Conservation (phyloP, 1,284 basidiomycete species). For the Cryptococcus hybrid region DNA sequence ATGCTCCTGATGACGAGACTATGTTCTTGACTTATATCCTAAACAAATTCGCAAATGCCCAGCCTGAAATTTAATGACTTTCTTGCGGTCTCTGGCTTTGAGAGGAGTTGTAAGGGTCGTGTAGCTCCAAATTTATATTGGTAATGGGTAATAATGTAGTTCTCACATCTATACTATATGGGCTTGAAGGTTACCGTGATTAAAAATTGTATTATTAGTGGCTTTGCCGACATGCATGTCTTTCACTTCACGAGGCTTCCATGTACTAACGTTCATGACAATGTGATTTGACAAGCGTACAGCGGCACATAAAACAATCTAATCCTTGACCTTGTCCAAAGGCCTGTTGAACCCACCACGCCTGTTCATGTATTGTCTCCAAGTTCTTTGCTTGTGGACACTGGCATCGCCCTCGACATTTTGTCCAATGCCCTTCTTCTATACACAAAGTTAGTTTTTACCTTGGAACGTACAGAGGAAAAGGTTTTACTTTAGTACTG, state of each 20-base stretch:
- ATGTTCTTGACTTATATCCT: slow-evolving; percentile 40
- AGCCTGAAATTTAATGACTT: slow-evolving; percentile 32
- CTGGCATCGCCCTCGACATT: slow-evolving; percentile 59
- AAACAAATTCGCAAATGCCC: slow-evolving; percentile 45
- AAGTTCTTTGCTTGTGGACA: slow-evolving; percentile 86
- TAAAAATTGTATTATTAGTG: background rate
- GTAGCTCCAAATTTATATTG: too few species aligned
- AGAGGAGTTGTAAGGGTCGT: too few species aligned
- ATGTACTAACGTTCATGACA: too few species aligned
- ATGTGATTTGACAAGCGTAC: too few species aligned
- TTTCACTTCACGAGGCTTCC: too few species aligned
- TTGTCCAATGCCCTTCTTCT: slow-evolving; percentile 70
- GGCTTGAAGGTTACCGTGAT: too few species aligned
- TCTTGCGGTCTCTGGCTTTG: too few species aligned
- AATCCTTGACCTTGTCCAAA: slow-evolving; percentile 64
- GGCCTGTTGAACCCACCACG: slow-evolving; percentile 93
- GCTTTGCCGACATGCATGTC: background rate
- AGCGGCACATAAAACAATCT: background rate
- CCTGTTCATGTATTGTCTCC: slow-evolving; percentile 73
- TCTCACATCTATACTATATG: too few species aligned
- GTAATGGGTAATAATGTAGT: too few species aligned
- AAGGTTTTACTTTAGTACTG: slow-evolving; percentile 71
- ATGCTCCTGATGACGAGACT: slow-evolving; percentile 19
- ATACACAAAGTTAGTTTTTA: background rate
- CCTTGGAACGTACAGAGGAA: background rate